Percentiles rank a stretch among this genome's conserved stretches.
Evolutionary conservation across 176 grass and related monocot genomes (phyloP).

Genomic region (Oryza meyeriana): DNA sequence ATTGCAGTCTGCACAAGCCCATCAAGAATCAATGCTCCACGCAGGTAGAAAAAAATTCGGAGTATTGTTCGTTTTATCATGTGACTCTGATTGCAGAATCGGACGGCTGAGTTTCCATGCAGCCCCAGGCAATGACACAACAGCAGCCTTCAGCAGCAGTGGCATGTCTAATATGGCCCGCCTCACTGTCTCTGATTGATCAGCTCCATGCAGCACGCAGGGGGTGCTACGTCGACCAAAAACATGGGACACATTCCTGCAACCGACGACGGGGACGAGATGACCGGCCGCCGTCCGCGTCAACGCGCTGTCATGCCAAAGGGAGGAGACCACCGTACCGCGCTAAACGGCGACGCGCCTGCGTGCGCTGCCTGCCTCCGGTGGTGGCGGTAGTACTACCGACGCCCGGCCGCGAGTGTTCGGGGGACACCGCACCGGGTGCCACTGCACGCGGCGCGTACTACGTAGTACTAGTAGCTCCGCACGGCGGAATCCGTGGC

Average conservation of each 20-base stretch:
- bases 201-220: background rate
- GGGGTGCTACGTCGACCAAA: background rate
- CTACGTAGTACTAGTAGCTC: too few species aligned
- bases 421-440: background rate
- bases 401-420: background rate
- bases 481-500: background rate
- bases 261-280: constrained; percentile 22
- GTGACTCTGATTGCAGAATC: constrained; percentile 17
- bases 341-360: background rate
- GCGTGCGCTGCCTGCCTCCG: background rate
- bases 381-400: background rate
- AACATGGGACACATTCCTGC: constrained; percentile 21
- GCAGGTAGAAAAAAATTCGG: background rate
- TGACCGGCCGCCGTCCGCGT: constrained; percentile 40
- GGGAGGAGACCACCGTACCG: constrained; percentile 8
- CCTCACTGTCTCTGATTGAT: background rate
- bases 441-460: background rate
- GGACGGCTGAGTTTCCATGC: background rate
- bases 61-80: background rate
- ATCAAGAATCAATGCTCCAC: background rate
- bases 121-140: background rate
- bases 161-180: constrained; percentile 13
- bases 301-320: constrained; percentile 10
- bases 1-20: background rate
- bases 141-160: background rate